These are phyloP conservation scores for Saitozyma podzolica DNA, from an alignment of 768 basidiomycete species.

Conservation along the genomic window DNA sequence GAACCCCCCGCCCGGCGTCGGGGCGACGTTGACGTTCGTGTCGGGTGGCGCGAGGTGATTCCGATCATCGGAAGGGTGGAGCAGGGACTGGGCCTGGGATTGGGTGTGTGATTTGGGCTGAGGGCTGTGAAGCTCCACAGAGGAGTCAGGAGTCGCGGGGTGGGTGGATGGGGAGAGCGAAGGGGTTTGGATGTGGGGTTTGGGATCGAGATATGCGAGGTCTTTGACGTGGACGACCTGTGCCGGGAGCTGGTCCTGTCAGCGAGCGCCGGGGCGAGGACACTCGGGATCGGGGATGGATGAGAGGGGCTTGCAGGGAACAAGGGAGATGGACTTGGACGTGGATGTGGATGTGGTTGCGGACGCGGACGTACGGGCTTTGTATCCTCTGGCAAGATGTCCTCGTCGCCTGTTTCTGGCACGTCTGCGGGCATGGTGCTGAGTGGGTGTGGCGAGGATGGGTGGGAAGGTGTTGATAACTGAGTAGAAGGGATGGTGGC, in stretches of 20 bases:
- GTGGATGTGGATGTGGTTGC: too few species aligned
- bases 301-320: too few species aligned
- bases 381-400: slow-evolving; percentile 24
- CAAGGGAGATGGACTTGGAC: too few species aligned
- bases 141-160: slow-evolving; percentile 26
- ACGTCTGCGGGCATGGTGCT: not conserved
- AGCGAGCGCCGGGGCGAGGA: not conserved
- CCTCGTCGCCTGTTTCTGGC: slow-evolving; percentile 28
- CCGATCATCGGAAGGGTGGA: too few species aligned
- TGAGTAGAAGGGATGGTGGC: too few species aligned
- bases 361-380: slow-evolving; percentile 17
- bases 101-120: too few species aligned
- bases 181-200: slow-evolving; percentile 16
- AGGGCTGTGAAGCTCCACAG: not conserved
- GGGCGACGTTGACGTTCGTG: too few species aligned
- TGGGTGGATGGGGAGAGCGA: slow-evolving; percentile 19
- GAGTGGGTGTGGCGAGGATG: not conserved
- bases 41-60: too few species aligned
- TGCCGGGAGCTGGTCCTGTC: not conserved
- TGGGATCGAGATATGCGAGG: slow-evolving; percentile 21
- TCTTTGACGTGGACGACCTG: slow-evolving; percentile 29
- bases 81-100: too few species aligned
- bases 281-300: not conserved
- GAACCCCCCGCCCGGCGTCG: not conserved
- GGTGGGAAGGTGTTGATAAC: too few species aligned